Evolutionary conservation across 2,329 filamentous ascomycete species (phyloP).

Genomic region (Aureobasidium sp.): DNA sequence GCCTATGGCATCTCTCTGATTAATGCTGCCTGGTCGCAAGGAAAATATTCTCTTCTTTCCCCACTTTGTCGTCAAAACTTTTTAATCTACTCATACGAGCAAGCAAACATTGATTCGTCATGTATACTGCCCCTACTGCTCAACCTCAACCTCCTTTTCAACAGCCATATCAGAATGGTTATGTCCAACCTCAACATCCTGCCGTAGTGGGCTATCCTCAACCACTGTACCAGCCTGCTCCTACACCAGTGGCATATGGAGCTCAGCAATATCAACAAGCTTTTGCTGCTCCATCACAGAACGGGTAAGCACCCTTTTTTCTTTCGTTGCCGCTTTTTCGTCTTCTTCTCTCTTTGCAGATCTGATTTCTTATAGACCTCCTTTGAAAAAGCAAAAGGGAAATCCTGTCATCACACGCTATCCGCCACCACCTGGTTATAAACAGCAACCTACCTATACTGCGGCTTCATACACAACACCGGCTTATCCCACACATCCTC

Average conservation of each 20-base stretch:
- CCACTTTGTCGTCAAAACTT: neutral
- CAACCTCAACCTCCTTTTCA: constrained; percentile 23
- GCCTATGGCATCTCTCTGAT: constrained; percentile 8
- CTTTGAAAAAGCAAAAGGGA: constrained; percentile 35
- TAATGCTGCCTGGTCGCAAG: neutral
- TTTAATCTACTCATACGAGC: neutral
- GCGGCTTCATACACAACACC: constrained; percentile 4
- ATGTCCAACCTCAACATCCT: neutral
- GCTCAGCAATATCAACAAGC: constrained; percentile 21
- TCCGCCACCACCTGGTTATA: constrained; percentile 33
- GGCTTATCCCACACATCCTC: constrained; percentile 1
- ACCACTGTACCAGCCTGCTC: constrained; percentile 19
- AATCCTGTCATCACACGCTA: constrained; percentile 42
- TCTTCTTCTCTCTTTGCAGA: neutral
- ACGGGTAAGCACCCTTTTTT: neutral
- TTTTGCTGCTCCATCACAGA: neutral
- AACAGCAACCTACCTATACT: constrained; percentile 5
- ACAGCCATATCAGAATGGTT: constrained; percentile 17
- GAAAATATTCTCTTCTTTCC: neutral
- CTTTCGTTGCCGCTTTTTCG: neutral
- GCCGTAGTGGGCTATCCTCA: constrained; percentile 18
- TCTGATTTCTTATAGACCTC: constrained; percentile 19
- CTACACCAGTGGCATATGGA: constrained; percentile 13
- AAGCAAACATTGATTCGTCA: constrained; percentile 1
- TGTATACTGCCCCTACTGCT: constrained; percentile 21